Evolutionary conservation across 176 grass and related monocot genomes (phyloP).

Genomic region (Aegilops tauschii): DNA sequence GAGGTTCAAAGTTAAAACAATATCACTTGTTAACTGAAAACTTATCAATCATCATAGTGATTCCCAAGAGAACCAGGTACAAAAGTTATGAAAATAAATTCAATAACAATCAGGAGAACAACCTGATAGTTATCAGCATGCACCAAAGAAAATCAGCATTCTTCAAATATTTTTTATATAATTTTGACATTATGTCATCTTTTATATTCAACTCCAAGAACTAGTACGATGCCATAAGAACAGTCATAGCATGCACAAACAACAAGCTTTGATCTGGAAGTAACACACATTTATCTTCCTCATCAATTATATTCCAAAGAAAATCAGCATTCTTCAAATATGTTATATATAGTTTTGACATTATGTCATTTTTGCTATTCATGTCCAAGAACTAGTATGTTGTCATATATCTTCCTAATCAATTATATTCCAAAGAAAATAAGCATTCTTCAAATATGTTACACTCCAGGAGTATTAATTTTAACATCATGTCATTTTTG

Average conservation of each 20-base stretch:
- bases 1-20: constrained; percentile 12
- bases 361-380: background rate
- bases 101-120: background rate
- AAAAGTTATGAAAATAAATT: background rate
- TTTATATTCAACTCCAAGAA: constrained; percentile 3
- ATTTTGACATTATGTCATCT: background rate
- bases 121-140: background rate
- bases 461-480: background rate
- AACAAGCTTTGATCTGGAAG: background rate
- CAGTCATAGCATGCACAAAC: background rate
- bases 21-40: background rate
- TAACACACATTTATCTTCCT: background rate
- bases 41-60: background rate
- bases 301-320: background rate
- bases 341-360: background rate
- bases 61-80: background rate
- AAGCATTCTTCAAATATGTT: background rate
- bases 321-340: background rate
- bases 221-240: background rate
- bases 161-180: background rate
- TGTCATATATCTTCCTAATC: background rate
- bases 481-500: background rate
- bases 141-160: background rate
- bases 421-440: background rate
- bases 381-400: background rate